Base-by-base conservation (phyloP, 495 filamentous ascomycete species). In the Extremus antarcticus region DNA sequence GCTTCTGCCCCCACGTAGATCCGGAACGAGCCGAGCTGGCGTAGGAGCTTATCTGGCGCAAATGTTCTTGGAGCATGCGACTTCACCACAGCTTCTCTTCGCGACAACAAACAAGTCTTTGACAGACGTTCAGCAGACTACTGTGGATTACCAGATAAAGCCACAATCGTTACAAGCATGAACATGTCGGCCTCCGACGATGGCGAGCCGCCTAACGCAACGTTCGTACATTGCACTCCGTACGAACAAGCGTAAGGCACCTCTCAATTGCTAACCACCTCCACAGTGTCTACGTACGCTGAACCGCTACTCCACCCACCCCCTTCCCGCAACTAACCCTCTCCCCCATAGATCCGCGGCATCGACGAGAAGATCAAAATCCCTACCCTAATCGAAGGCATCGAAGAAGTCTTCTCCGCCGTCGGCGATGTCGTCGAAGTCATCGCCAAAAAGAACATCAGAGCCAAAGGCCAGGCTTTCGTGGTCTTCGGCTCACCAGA, bases 391-490 rank as follows among this genome's bases (percentile, higher is more conserved):
- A 89, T 84, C 61, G 78, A 84, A 60, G 78, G 87, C 0, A 76
- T 97, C 21, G 64, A 65, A 3, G 80, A 85, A 62, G 80, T 97
- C 65, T 99, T 99, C 73, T 80, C 80, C 45, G 88, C 95, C 65
- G 96, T 89, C 70, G 92, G 92, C 64, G 86, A 76, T 53, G 78
- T 99, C 63, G 72, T 97, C 62, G 92, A 99, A 55, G 81, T 99
- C 55, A 80, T 97, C 52, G 89, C 89, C 39, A 97, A 97, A 75
- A 85, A 77, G 46, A 95, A 91, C 66, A 74, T 97, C 32, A 89
- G 87, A 65, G 86, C 88, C 53, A 95, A 94, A 69, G 92, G 92
- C 43, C 92, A 99, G 71, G 92, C 92, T 4, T 99, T 99, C 68
- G 73, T 99, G 53, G 90, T 99, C 51, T 97, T 89, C 69, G 90